Evolutionary conservation across 2,329 filamentous ascomycete species (phyloP).

Genomic region (Pestalotiopsis sp.): DNA sequence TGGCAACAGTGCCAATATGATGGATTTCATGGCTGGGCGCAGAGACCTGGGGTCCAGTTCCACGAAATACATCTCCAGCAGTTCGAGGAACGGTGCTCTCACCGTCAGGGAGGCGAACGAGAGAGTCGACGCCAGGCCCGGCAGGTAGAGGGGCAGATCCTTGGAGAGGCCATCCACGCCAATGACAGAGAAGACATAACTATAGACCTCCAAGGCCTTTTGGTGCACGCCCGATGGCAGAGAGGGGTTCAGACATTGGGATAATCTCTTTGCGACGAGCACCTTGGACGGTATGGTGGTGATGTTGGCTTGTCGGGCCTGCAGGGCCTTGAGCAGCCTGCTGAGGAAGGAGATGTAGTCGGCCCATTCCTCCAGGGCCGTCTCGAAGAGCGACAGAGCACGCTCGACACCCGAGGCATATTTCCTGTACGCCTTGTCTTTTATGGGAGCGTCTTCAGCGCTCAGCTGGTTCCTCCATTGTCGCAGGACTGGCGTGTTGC

Average conservation of each 20-base stretch:
- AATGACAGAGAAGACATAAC: constrained; percentile 84
- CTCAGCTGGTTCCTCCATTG: constrained; percentile 79
- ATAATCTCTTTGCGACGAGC: constrained; percentile 84
- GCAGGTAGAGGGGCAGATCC: constrained; percentile 86
- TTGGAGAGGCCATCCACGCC: constrained; percentile 77
- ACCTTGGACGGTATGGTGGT: constrained; percentile 79
- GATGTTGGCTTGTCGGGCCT: constrained; percentile 76
- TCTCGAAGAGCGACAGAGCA: constrained; percentile 87
- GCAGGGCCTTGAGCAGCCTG: constrained; percentile 87
- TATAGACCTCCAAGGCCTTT: constrained; percentile 93
- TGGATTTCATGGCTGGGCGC: constrained; percentile 85
- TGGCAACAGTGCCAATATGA: constrained; percentile 86
- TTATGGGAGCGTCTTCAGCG: constrained; percentile 57
- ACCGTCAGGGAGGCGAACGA: constrained; percentile 95
- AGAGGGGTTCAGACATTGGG: constrained; percentile 92
- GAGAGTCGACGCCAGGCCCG: constrained; percentile 84
- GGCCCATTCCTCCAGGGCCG: constrained; percentile 95
- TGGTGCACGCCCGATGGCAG: constrained; percentile 96
- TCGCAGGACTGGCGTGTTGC: constrained; percentile 73
- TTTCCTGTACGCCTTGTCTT: constrained; percentile 76
- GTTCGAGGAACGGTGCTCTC: constrained; percentile 79
- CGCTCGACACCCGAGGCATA: constrained; percentile 90
- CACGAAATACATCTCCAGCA: constrained; percentile 82
- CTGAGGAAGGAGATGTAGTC: constrained; percentile 98
- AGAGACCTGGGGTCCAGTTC: constrained; percentile 71